Conservation (phyloP, 148 eudicot genomes). For the Rheum nobile region DNA sequence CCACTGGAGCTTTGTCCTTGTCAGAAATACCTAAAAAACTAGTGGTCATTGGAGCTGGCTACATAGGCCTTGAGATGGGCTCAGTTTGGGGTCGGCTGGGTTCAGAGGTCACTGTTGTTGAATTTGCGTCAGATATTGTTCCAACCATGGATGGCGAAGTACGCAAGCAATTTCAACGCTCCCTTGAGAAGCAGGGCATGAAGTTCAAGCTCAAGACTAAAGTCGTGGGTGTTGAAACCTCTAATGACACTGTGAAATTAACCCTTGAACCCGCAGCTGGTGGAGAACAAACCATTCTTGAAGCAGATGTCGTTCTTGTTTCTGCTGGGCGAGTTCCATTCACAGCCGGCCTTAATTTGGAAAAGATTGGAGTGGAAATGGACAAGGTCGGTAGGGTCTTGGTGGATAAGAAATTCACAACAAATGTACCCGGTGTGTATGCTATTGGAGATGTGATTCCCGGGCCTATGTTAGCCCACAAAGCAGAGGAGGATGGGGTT, state of each 20-base stretch:
- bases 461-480: conserved; percentile 98
- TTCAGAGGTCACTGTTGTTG: conserved; percentile 83
- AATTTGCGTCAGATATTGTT: conserved; percentile 76
- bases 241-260: conserved; percentile 51
- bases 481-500: conserved; percentile 94
- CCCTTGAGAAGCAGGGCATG: conserved; percentile 94
- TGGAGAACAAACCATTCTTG: conserved; percentile 63
- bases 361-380: conserved; percentile 74
- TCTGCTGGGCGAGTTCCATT: conserved; percentile 83
- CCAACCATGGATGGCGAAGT: conserved; percentile 90
- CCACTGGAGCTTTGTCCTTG: conserved; percentile 64
- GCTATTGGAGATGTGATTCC: conserved; percentile 96
- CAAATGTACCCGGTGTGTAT: conserved; percentile 60
- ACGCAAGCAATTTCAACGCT: conserved; percentile 81
- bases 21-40: conserved; percentile 73
- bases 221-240: conserved; percentile 69
- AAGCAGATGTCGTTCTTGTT: conserved; percentile 90
- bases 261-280: conserved; percentile 82
- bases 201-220: conserved; percentile 89
- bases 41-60: conserved; percentile 91
- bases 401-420: conserved; percentile 55
- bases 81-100: conserved; percentile 98
- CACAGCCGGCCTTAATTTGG: conserved; percentile 68
- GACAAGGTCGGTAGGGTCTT: conserved; percentile 66
- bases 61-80: conserved; percentile 91